Base-by-base conservation (phyloP, 2,329 filamentous ascomycete genomes). In the Colletotrichum eremochloae region DNA sequence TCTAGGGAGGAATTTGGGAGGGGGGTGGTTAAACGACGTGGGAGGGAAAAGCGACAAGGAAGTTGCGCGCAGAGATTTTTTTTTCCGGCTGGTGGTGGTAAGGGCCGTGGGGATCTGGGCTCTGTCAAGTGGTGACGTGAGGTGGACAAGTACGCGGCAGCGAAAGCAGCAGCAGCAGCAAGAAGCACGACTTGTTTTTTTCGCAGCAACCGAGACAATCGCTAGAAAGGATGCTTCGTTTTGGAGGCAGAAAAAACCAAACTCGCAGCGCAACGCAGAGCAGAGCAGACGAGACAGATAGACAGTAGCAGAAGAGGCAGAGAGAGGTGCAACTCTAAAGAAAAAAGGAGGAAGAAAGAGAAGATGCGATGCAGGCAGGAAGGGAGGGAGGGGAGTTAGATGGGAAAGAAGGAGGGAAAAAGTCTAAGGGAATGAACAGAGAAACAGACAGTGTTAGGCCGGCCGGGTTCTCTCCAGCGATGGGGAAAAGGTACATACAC, bases 221-320 rank as follows among this genome's bases (percentile, higher is more conserved):
- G 57, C 71, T 67, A 29, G 44, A 71, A 71, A 71, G 68, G 71
- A 71, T 73, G 62, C 62, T 71, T 73, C 71, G 66, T 61, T 72
- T 64, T 55, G 40, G n/a, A 42, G 65, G 56, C 55, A 29, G 20
- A 44, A 64, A 40, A 63, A 42, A 42, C 12, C 14, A 69, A 67
- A 73, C 55, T 63, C 44, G 62, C 62, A 73, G 55, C 56, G 62
- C 68, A 71, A 63, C 62, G 67, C 71, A 72, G 67, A 73, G 67
- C 67, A 72, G 67, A 57, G 68, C 61, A 70, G 69, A 71, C 67
- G 65, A 77, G 68, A 57, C 64, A 75, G 80, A 75, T 79, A 76
- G 77, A 78, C 78, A 77, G 76, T 29, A 57, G 77, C 78, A 78
- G 77, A 76, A 80, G 76, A 78, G 74, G 71, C 66, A 76, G 74